Conservation (phyloP, 306 rosid species). For the Fragaria ananassa region DNA sequence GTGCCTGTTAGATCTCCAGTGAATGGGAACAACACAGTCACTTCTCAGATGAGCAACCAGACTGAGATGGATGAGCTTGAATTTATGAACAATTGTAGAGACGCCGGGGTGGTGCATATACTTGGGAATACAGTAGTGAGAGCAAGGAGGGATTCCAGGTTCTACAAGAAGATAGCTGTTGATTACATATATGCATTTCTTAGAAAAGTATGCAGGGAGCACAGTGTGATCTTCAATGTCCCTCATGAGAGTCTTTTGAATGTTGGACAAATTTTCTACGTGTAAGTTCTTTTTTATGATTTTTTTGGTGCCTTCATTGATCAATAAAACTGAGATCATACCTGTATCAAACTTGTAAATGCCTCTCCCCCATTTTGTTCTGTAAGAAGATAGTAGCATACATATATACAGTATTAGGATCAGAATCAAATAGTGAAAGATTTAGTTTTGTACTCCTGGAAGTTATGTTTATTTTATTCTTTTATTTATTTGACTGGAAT, state of each 20-base stretch:
- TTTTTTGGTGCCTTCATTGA: not conserved
- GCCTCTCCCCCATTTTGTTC: not conserved
- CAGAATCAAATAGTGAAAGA: not conserved
- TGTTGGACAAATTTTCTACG: conserved; percentile 89
- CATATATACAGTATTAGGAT: not conserved
- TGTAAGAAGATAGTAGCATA: not conserved
- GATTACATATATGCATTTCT: conserved; percentile 93
- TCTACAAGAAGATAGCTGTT: conserved; percentile 85
- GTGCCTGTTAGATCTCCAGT: conserved; percentile 56
- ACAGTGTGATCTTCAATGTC: conserved; percentile 89
- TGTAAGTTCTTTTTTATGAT: conserved; percentile 32
- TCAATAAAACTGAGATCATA: not conserved
- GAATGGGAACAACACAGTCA: conserved; percentile 34
- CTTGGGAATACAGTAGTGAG: conserved; percentile 83
- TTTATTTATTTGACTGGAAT: no score
- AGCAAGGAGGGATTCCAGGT: conserved; percentile 81
- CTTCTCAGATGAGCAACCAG: conserved; percentile 60
- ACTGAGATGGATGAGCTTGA: conserved; percentile 74
- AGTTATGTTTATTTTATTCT: no score
- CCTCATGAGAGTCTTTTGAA: conserved; percentile 96
- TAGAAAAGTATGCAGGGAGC: conserved; percentile 88
- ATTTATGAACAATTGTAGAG: conserved; percentile 70
- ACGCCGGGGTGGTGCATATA: conserved; percentile 96
- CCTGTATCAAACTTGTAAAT: conserved; percentile 10
- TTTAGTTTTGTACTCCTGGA: not conserved